phyloP scores from a whole-genome alignment of 441 rosid species.

The Erodium chrysanthum region DNA sequence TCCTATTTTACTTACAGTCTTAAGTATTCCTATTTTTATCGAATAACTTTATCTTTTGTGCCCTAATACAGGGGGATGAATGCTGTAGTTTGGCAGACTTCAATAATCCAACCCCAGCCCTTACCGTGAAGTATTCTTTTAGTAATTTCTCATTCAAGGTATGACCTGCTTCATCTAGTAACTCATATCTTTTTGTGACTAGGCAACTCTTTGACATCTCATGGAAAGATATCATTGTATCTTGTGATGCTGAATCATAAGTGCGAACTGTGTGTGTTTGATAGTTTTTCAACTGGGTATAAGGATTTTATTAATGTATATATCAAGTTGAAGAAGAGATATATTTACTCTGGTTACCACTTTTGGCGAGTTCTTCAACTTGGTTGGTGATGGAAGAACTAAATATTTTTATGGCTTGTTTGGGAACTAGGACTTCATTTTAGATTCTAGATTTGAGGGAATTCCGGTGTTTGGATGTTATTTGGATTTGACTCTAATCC shows the following conservation, averaged over 20 bases:
- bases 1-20: not conserved
- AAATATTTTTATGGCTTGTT: not conserved
- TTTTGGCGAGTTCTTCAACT: not conserved
- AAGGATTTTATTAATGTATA: no score
- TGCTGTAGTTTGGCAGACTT: conserved; percentile 79
- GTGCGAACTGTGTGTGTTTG: no score
- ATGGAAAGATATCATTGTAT: not conserved
- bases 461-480: not conserved
- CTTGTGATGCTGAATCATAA: no score
- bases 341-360: not conserved
- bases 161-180: conserved; percentile 12
- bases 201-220: no score
- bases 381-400: not conserved
- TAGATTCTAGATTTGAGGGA: not conserved
- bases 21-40: not conserved
- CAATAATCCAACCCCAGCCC: conserved; percentile 34
- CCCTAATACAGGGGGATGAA: conserved; percentile 60
- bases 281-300: no score
- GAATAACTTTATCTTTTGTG: conserved; percentile 11
- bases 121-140: conserved; percentile 73
- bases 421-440: not conserved
- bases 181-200: not conserved
- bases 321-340: no score
- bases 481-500: no score
- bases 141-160: conserved; percentile 98